These are phyloP conservation scores for Limnomonas spitsbergensis DNA, from an alignment of 139 green algal species.

Conservation along the genomic window DNA sequence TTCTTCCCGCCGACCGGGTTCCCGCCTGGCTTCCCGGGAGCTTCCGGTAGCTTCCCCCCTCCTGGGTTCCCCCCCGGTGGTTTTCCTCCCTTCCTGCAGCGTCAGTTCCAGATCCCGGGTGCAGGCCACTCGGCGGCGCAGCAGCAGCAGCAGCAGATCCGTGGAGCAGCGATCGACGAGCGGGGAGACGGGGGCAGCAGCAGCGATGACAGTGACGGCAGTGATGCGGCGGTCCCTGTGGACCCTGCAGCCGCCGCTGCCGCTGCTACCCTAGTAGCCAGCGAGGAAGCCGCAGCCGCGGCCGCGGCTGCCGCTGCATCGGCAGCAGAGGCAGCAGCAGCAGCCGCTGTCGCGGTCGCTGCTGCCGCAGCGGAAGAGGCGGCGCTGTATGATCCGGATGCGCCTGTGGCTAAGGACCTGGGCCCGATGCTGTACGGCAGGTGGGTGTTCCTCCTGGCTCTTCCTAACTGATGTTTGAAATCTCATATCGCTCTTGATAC, in stretches of 20 bases:
- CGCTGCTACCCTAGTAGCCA: no score
- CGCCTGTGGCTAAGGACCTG: not conserved
- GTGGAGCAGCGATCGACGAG: no score
- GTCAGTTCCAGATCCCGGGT: not conserved
- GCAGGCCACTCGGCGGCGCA: no score
- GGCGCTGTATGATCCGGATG: not conserved
- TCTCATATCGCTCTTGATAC: no score
- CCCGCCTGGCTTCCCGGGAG: no score
- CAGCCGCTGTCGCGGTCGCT: not conserved
- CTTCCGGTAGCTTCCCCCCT: no score
- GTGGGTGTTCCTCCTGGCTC: no score
- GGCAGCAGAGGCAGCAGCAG: not conserved
- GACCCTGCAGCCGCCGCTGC: not conserved
- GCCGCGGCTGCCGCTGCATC: not conserved
- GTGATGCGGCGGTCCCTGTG: not conserved
- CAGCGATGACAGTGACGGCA: conserved; percentile 3
- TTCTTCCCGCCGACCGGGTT: no score
- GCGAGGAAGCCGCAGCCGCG: no score
- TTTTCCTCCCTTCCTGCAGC: conserved; percentile 1
- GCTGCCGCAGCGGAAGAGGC: not conserved
- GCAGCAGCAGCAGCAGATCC: no score
- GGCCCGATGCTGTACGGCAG: not conserved
- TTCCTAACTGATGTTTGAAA: no score
- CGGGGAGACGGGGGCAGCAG: not conserved
- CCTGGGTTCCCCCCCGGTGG: no score